Evolutionary conservation across 2,329 filamentous ascomycete genomes (phyloP), one percentile per base, ranked within the genome.

Genomic region (Penicillium crustosum): DNA sequence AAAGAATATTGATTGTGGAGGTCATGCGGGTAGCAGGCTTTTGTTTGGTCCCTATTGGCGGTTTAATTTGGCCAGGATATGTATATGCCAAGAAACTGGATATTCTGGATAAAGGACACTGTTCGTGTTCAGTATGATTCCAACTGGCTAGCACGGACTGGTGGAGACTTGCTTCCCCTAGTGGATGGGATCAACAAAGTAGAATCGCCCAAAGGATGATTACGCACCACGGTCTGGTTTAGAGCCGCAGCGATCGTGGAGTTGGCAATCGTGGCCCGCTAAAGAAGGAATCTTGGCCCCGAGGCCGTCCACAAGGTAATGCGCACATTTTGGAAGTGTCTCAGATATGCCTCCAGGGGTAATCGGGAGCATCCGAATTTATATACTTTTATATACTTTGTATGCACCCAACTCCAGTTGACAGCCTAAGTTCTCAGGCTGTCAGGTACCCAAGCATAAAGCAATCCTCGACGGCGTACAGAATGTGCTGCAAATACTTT

Each of bases 191-290:
- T 62, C 43, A 42, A 42, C 55, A 27, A 51, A n/a, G 15, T 19
- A 19, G 47, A 47, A 50, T 29, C 17, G 53, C 49, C 35, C 19
- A 44, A 48, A 55, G 49, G 42, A 58, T 53, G 53, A 48, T 48
- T 58, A 55, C 29, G 45, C 47, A 55, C 39, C 21, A 7, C 12
- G 19, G 43, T 44, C 27, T 39, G 48, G 31, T 13, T 44, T 25
- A 48, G 51, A 60, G 56, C 54, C 60, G 56, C 54, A 62, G 61
- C 57, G 62, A 65, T 60, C 57, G 42, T 60, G 50, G 57, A 41
- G 52, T 52, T 57, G 17, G 25, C 41, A n/a, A 48, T 23, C n/a
- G 15, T 45, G 1, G 27, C 42, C 35, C 23, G 27, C 25, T 41
- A 25, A 25, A 7, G 4, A 52, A 27, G 57, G 62, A 59, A 61